These are phyloP conservation scores for Cenchrus fungigraminus DNA, from an alignment of 176 grass and related monocot species.

Conservation along the genomic window DNA sequence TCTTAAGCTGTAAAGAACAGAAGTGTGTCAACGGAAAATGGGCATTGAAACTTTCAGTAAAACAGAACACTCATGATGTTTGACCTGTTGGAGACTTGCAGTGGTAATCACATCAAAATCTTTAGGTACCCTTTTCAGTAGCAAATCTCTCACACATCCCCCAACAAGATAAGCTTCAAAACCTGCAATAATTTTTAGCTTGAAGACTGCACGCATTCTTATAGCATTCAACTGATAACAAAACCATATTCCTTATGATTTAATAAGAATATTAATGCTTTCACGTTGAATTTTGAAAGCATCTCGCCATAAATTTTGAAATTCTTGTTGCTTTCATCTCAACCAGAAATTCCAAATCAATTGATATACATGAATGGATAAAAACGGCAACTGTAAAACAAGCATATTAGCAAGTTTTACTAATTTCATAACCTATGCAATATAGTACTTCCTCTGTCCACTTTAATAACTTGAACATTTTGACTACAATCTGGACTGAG, in stretches of 20 bases:
- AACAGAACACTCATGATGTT: conserved; percentile 24
- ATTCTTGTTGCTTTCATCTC: conserved; percentile 14
- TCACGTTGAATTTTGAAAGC: conserved; percentile 12
- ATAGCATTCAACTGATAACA: conserved; percentile 12
- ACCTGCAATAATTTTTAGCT: conserved; percentile 50
- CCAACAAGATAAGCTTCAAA: conserved; percentile 92
- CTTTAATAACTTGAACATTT: background rate
- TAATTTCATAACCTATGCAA: background rate
- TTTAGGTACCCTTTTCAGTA: conserved; percentile 79
- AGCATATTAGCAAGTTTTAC: conserved; percentile 14
- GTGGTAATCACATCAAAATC: conserved; percentile 93
- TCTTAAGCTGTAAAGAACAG: conserved; percentile 68
- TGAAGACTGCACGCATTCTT: conserved; percentile 34
- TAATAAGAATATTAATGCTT: conserved; percentile 5
- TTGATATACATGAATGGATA: background rate
- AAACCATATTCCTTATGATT: conserved; percentile 13
- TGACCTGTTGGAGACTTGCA: conserved; percentile 80
- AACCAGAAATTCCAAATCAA: conserved; percentile 1
- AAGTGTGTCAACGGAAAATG: conserved; percentile 21
- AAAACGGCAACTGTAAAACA: background rate
- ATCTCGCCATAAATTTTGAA: background rate
- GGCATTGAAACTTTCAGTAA: conserved; percentile 23
- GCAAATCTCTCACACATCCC: conserved; percentile 90
- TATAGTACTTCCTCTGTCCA: background rate
- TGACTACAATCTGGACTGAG: background rate